These are phyloP conservation scores for Penicillium thymicola DNA, from an alignment of 2,329 filamentous ascomycete genomes.

Conservation along the genomic window DNA sequence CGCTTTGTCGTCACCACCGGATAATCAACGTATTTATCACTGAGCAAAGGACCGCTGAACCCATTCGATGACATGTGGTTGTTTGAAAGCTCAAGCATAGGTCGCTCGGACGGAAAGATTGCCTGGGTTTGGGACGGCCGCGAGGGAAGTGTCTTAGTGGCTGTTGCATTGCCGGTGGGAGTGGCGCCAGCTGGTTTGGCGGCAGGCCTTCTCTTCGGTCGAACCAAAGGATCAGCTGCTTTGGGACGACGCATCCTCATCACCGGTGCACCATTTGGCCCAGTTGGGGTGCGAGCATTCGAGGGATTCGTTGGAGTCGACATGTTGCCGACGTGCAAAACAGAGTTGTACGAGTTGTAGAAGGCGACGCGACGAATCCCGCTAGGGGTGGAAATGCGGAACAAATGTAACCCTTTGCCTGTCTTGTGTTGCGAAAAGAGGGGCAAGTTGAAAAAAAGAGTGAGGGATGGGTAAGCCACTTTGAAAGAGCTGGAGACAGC, in stretches of 20 bases:
- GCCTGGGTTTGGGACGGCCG: conserved; percentile 22
- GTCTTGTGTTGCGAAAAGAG: background rate
- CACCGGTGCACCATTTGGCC: conserved; percentile 45
- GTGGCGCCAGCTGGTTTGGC: conserved; percentile 24
- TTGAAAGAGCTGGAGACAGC: background rate
- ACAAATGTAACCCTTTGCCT: background rate
- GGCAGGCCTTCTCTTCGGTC: conserved; percentile 52
- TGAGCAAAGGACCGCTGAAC: conserved; percentile 43
- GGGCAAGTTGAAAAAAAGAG: background rate
- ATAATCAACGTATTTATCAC: conserved; percentile 50
- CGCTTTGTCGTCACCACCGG: conserved; percentile 82
- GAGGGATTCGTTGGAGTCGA: conserved; percentile 44
- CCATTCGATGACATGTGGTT: conserved; percentile 39
- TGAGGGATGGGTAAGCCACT: background rate
- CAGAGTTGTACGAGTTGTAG: background rate
- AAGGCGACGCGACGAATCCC: background rate
- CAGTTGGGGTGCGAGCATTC: conserved; percentile 47
- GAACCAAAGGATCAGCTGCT: conserved; percentile 61
- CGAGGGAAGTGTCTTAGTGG: conserved; percentile 25
- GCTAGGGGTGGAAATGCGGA: background rate
- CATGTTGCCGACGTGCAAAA: conserved; percentile 21
- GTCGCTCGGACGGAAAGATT: conserved; percentile 19
- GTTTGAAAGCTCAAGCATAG: conserved; percentile 19
- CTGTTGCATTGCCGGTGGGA: conserved; percentile 21
- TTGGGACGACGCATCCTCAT: conserved; percentile 48